Base-by-base conservation (phyloP, 2,329 filamentous ascomycete genomes). In the Geosmithia morbida region DNA sequence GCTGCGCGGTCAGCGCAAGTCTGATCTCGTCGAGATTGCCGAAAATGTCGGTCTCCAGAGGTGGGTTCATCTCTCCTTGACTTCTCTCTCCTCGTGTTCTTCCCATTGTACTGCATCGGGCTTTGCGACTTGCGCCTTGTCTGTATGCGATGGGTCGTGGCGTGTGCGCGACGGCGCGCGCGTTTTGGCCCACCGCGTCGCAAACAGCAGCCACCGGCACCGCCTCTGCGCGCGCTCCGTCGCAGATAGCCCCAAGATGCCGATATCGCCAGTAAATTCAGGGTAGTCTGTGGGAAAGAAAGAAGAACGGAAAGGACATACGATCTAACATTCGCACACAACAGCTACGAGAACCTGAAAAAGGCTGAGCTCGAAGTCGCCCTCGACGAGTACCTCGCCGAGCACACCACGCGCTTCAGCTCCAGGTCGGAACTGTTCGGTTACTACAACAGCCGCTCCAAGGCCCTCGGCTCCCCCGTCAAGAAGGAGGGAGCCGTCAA, bases 1-100 rank as follows among this genome's bases (percentile, higher is more conserved):
- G 79, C 74, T 95, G 61, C 77, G 81, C 64, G 75, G 76, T 63
- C 85, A 92, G 74, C 83, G 85, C 70, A 94, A 94, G 74, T 74
- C 72, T 56, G 86, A 90, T 53, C 76, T 95, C 48, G 64, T 79
- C 56, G 82, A 85, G 52, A 72, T 94, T 51, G 86, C 87, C 50
- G 77, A 85, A 54, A 67, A 72, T 44, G 74, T 85, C 51, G 83
- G 83, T 49, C 69, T 90, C 48, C 73, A 77, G 60, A 76, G 85
- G 87, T 94, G 78, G 59, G 81, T 75, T 46, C 43, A 7, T 45
- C n/a, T 16, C 10, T 43, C 14, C 11, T 14, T 20, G 7, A 19
- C 26, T 22, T 18, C 7, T 26, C 19, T 17, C 19, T 26, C 16
- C 14, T 22, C 19, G n/a, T n/a, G n/a, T n/a, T n/a, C n/a, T n/a